Conservation (phyloP, 1,139 yeast genomes). For the Tardiomyces digboiensis region DNA sequence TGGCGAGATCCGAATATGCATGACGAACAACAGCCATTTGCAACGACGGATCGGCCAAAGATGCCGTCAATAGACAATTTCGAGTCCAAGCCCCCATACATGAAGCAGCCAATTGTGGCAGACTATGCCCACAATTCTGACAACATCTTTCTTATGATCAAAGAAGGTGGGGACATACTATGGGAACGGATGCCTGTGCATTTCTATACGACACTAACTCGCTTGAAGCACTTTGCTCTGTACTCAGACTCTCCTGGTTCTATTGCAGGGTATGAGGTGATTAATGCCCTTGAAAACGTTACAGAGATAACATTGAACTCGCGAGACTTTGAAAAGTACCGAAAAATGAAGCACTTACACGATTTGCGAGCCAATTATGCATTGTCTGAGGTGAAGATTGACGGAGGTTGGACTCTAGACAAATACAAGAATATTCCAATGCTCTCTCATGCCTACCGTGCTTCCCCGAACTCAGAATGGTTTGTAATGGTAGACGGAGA, state of each 20-base stretch:
- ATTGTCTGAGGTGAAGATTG: slow-evolving; percentile 10
- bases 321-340: slow-evolving; percentile 15
- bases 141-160: slow-evolving; percentile 24
- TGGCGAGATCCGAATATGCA: background rate
- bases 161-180: slow-evolving; percentile 27
- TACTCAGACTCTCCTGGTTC: slow-evolving; percentile 26
- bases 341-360: slow-evolving; percentile 17
- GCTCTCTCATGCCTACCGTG: slow-evolving; percentile 13
- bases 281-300: slow-evolving; percentile 22
- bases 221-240: slow-evolving; percentile 26
- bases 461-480: slow-evolving; percentile 18
- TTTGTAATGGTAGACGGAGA: slow-evolving; percentile 22
- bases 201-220: slow-evolving; percentile 24
- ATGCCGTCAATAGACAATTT: background rate
- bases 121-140: slow-evolving; percentile 7
- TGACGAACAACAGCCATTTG: background rate
- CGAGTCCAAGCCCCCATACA: background rate
- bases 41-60: background rate
- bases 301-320: slow-evolving; percentile 9
- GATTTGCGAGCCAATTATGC: slow-evolving; percentile 16
- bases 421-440: slow-evolving; percentile 15
- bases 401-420: slow-evolving; percentile 15
- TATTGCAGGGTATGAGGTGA: slow-evolving; percentile 26
- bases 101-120: background rate
- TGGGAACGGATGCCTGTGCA: slow-evolving; percentile 31